Evolutionary conservation across 768 basidiomycete genomes (phyloP).

Genomic region (Xerocomus spinulosus): DNA sequence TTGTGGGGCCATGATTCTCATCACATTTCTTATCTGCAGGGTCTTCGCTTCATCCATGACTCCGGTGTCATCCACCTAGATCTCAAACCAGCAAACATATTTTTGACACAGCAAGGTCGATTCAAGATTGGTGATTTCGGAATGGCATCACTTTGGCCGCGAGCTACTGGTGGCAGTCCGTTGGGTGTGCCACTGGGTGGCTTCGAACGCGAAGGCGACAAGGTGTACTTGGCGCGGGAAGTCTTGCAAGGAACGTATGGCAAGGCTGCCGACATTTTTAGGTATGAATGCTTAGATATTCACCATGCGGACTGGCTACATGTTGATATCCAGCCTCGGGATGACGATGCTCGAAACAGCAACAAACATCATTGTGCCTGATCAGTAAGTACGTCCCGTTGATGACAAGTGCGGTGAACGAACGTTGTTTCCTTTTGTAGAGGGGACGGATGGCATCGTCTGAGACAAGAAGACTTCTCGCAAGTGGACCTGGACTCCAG

Average conservation of each 20-base stretch:
- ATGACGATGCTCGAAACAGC: slow-evolving; percentile 95
- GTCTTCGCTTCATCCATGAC: slow-evolving; percentile 85
- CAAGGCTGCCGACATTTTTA: slow-evolving; percentile 94
- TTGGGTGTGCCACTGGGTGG: slow-evolving; percentile 35
- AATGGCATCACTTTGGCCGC: slow-evolving; percentile 93
- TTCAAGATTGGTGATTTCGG: slow-evolving; percentile 99
- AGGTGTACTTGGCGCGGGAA: slow-evolving; percentile 95
- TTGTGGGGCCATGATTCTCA: slow-evolving; percentile 22
- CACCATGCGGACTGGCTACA: slow-evolving; percentile 1
- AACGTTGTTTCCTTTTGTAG: slow-evolving; percentile 41
- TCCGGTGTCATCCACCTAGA: slow-evolving; percentile 91
- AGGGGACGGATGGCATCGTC: slow-evolving; percentile 90
- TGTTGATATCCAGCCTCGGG: slow-evolving; percentile 63
- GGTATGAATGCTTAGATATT: slow-evolving; percentile 47
- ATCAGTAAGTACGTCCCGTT: slow-evolving; percentile 65
- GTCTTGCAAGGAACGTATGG: slow-evolving; percentile 89
- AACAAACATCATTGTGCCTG: slow-evolving; percentile 94
- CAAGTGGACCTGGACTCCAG: slow-evolving; percentile 72
- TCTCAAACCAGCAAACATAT: slow-evolving; percentile 95
- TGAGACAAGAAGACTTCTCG: slow-evolving; percentile 87
- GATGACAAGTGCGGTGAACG: slow-evolving; percentile 8
- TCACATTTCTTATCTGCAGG: slow-evolving; percentile 42
- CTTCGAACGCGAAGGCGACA: slow-evolving; percentile 97
- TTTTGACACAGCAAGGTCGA: slow-evolving; percentile 79
- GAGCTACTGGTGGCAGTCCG: slow-evolving; percentile 38